phyloP scores from a whole-genome alignment of 805 yeast species.

The Saturnispora dispora region DNA sequence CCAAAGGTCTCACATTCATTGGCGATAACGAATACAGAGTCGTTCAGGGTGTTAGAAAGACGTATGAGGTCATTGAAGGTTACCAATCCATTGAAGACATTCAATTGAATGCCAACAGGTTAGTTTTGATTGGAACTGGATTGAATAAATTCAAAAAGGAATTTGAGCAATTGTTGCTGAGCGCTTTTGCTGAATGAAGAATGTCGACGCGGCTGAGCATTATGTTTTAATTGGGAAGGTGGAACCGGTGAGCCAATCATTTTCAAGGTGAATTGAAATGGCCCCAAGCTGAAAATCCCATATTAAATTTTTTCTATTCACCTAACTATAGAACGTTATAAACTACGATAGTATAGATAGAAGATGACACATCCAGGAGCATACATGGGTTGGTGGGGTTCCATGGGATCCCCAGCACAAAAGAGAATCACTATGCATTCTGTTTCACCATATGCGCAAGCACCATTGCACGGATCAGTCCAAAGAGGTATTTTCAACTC shows the following conservation, averaged over 20 bases:
- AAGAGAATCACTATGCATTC: conserved; percentile 81
- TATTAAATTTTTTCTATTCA: neutral
- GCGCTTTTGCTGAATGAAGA: neutral
- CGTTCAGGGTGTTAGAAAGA: conserved; percentile 87
- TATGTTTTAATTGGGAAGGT: neutral
- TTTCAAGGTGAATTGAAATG: neutral
- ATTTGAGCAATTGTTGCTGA: neutral
- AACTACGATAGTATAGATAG: neutral
- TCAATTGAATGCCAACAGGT: conserved; percentile 13
- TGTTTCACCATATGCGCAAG: conserved; percentile 89
- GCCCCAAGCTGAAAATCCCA: neutral
- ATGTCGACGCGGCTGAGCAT: neutral
- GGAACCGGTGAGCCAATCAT: neutral
- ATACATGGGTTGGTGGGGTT: conserved; percentile 98
- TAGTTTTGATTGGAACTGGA: conserved; percentile 28
- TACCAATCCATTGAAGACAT: conserved; percentile 12
- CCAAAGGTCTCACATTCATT: conserved; percentile 63
- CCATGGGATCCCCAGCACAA: conserved; percentile 78
- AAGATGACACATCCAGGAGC: conserved; percentile 44
- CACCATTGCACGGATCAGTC: conserved; percentile 79
- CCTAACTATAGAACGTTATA: neutral
- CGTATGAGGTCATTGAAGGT: conserved; percentile 65
- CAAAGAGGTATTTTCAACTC: conserved; percentile 86
- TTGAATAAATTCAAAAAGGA: neutral
- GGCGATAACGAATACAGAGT: conserved; percentile 38